Evolutionary conservation across 495 filamentous ascomycete genomes (phyloP).

Genomic region (Thermothielavioides terrestris): DNA sequence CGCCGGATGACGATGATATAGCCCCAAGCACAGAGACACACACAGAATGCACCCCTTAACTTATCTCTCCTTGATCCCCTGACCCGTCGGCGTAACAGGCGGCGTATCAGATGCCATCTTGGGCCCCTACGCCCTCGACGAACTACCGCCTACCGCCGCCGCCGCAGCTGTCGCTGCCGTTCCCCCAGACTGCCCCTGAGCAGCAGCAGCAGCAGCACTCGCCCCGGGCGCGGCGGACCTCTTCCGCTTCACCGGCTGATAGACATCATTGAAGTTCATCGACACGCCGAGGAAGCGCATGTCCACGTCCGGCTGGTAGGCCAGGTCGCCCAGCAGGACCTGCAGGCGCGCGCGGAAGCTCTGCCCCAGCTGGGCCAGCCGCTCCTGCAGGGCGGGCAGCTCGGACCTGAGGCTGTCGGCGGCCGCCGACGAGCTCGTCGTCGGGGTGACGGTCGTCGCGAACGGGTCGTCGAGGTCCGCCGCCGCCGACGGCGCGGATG

Average conservation of each 20-base stretch:
- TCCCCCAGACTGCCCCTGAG: neutral
- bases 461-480: conserved; percentile 18
- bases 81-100: neutral
- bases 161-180: neutral
- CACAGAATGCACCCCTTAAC: neutral
- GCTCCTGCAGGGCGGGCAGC: conserved; percentile 64
- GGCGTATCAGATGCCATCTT: neutral
- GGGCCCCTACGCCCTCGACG: conserved; percentile 1
- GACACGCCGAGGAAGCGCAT: conserved; percentile 92
- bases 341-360: conserved; percentile 71
- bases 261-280: conserved; percentile 99
- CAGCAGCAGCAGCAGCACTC: conserved; percentile 5
- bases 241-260: conserved; percentile 61
- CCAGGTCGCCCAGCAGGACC: conserved; percentile 76
- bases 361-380: conserved; percentile 58
- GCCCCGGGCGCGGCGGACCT: neutral
- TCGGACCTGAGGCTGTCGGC: conserved; percentile 35
- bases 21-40: neutral
- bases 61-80: neutral
- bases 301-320: conserved; percentile 88
- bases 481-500: conserved; percentile 31
- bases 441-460: neutral
- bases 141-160: neutral
- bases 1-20: neutral
- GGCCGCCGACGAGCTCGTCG: conserved; percentile 23